phyloP scores from a whole-genome alignment of 805 yeast species.

The Candida odintsovae region DNA sequence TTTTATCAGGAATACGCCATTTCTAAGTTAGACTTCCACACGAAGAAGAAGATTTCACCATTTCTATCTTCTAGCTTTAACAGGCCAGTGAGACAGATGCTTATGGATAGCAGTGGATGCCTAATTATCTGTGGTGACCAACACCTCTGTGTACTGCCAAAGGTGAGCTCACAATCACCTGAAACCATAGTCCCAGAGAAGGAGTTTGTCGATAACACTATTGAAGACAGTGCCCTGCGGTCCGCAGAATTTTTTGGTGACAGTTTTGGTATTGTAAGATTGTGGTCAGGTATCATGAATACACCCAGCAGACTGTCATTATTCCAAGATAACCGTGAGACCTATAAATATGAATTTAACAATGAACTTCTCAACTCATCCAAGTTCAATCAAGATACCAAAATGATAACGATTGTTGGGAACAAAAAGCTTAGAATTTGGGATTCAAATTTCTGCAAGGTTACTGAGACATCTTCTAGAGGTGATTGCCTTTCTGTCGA shows the following conservation, averaged over 20 bases:
- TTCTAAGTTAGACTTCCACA: neutral
- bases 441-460: conserved; percentile 1
- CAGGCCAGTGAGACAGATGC: neutral
- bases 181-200: neutral
- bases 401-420: neutral
- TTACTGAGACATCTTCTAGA: neutral
- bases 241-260: neutral
- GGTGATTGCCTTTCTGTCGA: conserved; percentile 19
- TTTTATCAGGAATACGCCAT: neutral
- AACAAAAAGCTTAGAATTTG: neutral
- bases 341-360: neutral
- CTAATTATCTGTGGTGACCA: neutral
- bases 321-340: neutral
- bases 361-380: conserved; percentile 6
- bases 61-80: neutral
- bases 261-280: conserved; percentile 3
- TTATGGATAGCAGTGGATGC: neutral
- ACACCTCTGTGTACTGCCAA: neutral
- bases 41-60: neutral
- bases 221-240: conserved; percentile 8
- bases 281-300: conserved; percentile 20
- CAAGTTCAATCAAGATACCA: neutral
- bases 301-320: conserved; percentile 15
- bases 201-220: conserved; percentile 7
- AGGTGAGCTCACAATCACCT: neutral